Percentiles rank a stretch among this genome's conserved stretches.
These are phyloP conservation scores for Erodium trifolium DNA, from an alignment of 441 rosid genomes.

Conservation along the genomic window DNA sequence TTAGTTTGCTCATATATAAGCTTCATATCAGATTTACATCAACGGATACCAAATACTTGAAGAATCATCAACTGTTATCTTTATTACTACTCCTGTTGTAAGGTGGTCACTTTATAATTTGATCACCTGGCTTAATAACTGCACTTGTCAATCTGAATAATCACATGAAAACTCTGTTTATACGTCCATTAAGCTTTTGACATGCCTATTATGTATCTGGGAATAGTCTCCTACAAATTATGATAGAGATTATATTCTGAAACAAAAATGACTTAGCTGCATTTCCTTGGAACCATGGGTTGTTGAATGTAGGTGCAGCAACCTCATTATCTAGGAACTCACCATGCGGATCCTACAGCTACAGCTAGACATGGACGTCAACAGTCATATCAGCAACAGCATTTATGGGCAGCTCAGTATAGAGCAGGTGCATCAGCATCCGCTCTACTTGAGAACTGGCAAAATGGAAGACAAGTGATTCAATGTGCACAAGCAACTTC, in stretches of 20 bases:
- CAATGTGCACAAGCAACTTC: not conserved
- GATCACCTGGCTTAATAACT: conserved; percentile 2
- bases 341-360: conserved; percentile 20
- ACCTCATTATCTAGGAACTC: conserved; percentile 33
- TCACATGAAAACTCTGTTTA: not conserved
- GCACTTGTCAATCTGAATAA: not conserved
- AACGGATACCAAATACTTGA: not conserved
- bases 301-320: conserved; percentile 38
- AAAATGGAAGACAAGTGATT: conserved; percentile 32
- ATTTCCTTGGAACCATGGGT: not conserved
- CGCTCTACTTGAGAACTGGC: conserved; percentile 33
- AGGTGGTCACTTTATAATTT: not conserved
- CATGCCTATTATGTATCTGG: not conserved
- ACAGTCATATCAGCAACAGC: conserved; percentile 30
- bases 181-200: not conserved
- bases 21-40: not conserved
- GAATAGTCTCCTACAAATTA: not conserved
- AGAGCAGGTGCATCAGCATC: not conserved
- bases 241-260: not conserved
- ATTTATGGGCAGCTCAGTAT: too few relatives aligned
- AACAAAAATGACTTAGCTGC: too few relatives aligned
- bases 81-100: too few relatives aligned
- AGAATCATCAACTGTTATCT: too few relatives aligned
- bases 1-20: not conserved
- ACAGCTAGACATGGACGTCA: conserved; percentile 31